phyloP scores from a whole-genome alignment of 331 rosid genomes.

The Acacia concinna region DNA sequence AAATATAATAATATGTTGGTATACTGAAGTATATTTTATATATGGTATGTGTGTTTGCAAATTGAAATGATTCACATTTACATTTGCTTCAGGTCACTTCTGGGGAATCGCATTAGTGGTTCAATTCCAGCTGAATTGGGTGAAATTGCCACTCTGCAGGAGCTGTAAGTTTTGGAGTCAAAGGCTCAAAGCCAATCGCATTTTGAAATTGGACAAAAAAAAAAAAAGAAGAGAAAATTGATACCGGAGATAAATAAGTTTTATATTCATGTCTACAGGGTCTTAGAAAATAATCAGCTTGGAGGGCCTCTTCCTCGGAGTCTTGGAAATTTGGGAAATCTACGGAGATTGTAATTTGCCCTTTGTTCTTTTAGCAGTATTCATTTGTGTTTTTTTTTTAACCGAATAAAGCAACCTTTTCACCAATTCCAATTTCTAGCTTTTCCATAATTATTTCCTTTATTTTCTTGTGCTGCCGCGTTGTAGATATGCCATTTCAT shows the following conservation, averaged over 20 bases:
- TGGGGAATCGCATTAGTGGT: conserved; percentile 66
- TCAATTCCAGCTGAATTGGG: conserved; percentile 67
- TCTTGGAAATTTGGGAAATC: conserved; percentile 60
- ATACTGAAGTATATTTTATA: neutral
- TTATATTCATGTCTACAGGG: conserved; percentile 41
- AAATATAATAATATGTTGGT: neutral
- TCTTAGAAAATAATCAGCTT: conserved; percentile 70
- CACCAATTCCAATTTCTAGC: neutral
- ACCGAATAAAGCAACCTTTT: neutral
- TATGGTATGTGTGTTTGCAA: neutral
- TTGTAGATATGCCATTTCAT: neutral
- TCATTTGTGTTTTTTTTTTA: neutral
- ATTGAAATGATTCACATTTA: neutral
- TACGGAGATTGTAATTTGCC: conserved; percentile 53
- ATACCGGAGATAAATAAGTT: conserved; percentile 9
- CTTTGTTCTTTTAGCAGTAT: neutral
- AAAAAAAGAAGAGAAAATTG: neutral
- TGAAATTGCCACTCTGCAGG: conserved; percentile 45
- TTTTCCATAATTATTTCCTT: neutral
- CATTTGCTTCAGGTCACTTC: conserved; percentile 50
- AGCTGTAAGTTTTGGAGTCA: conserved; percentile 51
- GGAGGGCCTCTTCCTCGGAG: conserved; percentile 64
- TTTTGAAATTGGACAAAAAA: too few species aligned
- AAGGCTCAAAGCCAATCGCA: conserved; percentile 13
- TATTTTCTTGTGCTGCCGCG: neutral